Conservation (phyloP, 768 basidiomycete species). For the Ramaria rubella region DNA sequence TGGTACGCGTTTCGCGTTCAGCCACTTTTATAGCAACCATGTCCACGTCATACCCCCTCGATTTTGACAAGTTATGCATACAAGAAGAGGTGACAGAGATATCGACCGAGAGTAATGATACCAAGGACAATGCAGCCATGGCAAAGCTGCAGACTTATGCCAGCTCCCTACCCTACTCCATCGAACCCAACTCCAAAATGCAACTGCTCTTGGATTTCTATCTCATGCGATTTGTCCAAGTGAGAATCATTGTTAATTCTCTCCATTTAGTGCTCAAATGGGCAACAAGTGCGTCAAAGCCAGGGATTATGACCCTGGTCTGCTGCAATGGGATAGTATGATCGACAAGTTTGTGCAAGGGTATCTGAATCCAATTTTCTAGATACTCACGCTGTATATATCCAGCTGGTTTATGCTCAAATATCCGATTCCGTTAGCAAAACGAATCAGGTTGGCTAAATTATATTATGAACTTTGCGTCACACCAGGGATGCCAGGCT, state of each 20-base stretch:
- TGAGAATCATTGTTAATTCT: background rate
- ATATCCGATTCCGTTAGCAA: slow-evolving; percentile 79
- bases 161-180: slow-evolving; percentile 63
- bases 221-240: slow-evolving; percentile 31
- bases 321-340: slow-evolving; percentile 77
- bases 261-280: background rate
- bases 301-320: slow-evolving; percentile 75
- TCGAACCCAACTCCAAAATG: slow-evolving; percentile 73
- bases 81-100: background rate
- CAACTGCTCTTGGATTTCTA: slow-evolving; percentile 70
- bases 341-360: slow-evolving; percentile 52
- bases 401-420: slow-evolving; percentile 75
- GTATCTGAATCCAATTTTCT: slow-evolving; percentile 2
- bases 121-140: slow-evolving; percentile 34
- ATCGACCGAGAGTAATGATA: background rate
- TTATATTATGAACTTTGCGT: slow-evolving; percentile 73
- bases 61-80: background rate
- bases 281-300: slow-evolving; percentile 67
- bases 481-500: slow-evolving; percentile 69
- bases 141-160: slow-evolving; percentile 59
- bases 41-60: background rate
- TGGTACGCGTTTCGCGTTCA: background rate
- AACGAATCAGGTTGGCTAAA: slow-evolving; percentile 64
- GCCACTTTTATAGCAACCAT: slow-evolving; percentile 7
- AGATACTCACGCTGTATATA: background rate